Evolutionary conservation across 768 basidiomycete genomes (phyloP), one percentile per base, ranked within the genome.

Genomic region (Rhizopogon roseolus): DNA sequence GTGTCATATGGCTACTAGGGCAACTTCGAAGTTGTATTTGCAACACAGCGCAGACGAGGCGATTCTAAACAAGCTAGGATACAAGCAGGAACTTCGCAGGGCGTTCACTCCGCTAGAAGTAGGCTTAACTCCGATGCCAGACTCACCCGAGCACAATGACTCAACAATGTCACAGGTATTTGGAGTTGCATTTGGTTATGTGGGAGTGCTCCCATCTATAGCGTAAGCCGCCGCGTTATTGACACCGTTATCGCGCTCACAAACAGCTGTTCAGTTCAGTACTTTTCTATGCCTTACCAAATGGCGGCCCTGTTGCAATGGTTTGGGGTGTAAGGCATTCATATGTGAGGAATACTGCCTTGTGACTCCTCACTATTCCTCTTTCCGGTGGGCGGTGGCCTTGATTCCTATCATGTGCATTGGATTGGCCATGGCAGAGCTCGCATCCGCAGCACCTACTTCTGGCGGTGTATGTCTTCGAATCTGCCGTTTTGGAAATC

Each of bases 381-480:
- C 9, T 38, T 4, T 8, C 6, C 58, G 85, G 82, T 89, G 87
- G 88, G 70, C 78, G 0, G 77, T 86, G 10, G 82, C 83, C 1
- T 81, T 81, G 54, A 56, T 81, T 43, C 82, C 87, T 64, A 81
- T 88, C 49, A 62, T 85, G 6, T 72, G 77, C 34, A 77, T 89
- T 28, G 86, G 82, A 3, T 65, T 87, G 62, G 73, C 85, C 16
- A 81, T 90, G 80, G 85, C 80, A 1, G 85, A 88, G 61, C 72
- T 87, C 10, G 85, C 79, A 2, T 86, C 82, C 17, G 81, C 84
- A 7, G 84, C 82, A 2, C 86, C 86, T 4, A 89, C 86, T 2
- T 86, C 86, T 27, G 85, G 86, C 57, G 86, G 86, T 13, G 82
- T 84, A 60, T 34, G 74, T 61, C 50, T 28, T 50, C 25, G 19